A percentile compares a stretch with the other conserved stretches of the same genome.
phyloP scores from a whole-genome alignment of 2,329 filamentous ascomycete species.

The Basipetospora sp. region DNA sequence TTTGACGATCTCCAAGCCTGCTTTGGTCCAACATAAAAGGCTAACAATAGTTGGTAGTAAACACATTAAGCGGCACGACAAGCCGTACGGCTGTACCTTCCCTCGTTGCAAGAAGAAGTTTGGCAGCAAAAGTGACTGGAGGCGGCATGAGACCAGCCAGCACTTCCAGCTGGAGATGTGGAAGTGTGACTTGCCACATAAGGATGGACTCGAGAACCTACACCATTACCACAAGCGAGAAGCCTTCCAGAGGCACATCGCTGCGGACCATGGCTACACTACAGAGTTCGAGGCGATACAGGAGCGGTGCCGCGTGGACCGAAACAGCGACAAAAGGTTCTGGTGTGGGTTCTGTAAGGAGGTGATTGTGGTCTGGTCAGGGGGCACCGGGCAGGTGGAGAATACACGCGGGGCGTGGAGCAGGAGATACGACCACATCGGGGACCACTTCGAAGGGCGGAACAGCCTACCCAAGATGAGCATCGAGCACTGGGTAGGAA shows the following conservation, averaged over 20 bases:
- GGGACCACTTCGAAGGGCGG: conserved; percentile 50
- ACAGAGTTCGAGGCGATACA: conserved; percentile 27
- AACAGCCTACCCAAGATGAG: conserved; percentile 19
- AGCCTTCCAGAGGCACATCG: conserved; percentile 48
- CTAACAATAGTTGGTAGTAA: conserved; percentile 39
- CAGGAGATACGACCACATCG: conserved; percentile 55
- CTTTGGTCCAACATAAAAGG: not conserved
- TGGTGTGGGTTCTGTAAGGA: conserved; percentile 76
- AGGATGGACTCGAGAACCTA: no score
- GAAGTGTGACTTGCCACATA: conserved; percentile 52
- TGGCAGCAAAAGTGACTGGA: conserved; percentile 92
- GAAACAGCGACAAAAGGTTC: conserved; percentile 50
- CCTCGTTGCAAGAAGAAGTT: conserved; percentile 55
- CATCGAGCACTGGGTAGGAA: conserved; percentile 42
- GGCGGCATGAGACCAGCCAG: conserved; percentile 71
- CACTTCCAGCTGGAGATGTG: conserved; percentile 60
- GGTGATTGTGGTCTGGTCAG: conserved; percentile 24
- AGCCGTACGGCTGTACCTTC: conserved; percentile 72
- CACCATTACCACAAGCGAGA: conserved; percentile 44
- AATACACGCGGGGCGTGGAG: conserved; percentile 33
- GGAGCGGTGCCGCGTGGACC: conserved; percentile 44
- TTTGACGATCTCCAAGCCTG: not conserved
- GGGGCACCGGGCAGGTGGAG: no score
- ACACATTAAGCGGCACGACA: conserved; percentile 66
- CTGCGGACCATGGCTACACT: conserved; percentile 29